phyloP scores from a whole-genome alignment of 169 alveolate species.

The Plasmodium cynomolgi region DNA sequence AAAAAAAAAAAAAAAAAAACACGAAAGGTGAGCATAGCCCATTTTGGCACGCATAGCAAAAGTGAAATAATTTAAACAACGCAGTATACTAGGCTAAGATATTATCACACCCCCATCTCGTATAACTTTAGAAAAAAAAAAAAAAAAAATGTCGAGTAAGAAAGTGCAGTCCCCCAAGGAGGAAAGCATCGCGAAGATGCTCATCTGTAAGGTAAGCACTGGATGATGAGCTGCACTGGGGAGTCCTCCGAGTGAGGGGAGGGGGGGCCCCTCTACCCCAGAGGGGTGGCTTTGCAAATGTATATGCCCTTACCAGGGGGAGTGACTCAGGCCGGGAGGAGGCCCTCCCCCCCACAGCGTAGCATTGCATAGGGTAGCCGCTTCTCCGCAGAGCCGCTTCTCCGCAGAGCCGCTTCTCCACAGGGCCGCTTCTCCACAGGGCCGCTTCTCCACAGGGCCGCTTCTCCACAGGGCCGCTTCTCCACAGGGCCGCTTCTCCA shows the following conservation, averaged over 20 bases:
- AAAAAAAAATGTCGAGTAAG: constrained; percentile 50
- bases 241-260: background rate
- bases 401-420: background rate
- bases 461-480: background rate
- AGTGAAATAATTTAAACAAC: background rate
- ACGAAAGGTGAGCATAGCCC: background rate
- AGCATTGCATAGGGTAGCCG: background rate
- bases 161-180: constrained; percentile 68
- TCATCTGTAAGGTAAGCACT: constrained; percentile 65
- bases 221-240: background rate
- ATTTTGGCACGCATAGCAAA: background rate
- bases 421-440: background rate
- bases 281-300: background rate
- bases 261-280: too few relatives aligned
- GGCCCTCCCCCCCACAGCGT: background rate
- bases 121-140: background rate
- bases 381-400: background rate
- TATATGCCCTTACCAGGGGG: background rate
- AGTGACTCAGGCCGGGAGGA: too few relatives aligned
- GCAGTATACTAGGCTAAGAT: background rate
- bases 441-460: background rate
- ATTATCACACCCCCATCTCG: background rate
- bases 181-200: constrained; percentile 76
- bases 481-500: background rate
- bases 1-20: constrained; percentile 17